phyloP scores from a whole-genome alignment of 179 eudicot genomes.

The Actinidia chinensis region DNA sequence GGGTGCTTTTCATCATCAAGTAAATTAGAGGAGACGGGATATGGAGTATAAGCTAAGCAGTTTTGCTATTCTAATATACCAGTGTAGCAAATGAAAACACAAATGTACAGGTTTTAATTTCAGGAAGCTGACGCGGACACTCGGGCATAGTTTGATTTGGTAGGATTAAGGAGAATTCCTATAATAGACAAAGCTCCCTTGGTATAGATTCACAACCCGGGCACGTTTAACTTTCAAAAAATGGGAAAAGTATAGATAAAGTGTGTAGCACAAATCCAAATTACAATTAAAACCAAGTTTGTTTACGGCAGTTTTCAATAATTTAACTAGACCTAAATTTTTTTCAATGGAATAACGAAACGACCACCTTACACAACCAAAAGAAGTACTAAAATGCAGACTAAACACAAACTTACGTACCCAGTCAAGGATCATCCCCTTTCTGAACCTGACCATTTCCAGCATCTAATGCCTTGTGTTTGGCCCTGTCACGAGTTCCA shows the following conservation, averaged over 20 bases:
- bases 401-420: conserved; percentile 34
- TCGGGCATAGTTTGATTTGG: neutral
- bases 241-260: conserved; percentile 20
- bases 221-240: conserved; percentile 18
- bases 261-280: conserved; percentile 26
- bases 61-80: too few species aligned
- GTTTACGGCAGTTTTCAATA: conserved; percentile 27
- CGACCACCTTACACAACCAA: neutral
- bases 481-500: conserved; percentile 88
- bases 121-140: too few species aligned
- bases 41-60: neutral
- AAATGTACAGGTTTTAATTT: too few species aligned
- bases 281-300: too few species aligned
- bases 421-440: conserved; percentile 86
- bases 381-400: neutral
- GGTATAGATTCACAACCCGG: neutral
- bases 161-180: neutral
- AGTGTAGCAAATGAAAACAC: too few species aligned
- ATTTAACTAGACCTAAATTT: too few species aligned
- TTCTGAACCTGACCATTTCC: conserved; percentile 75
- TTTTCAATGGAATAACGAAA: too few species aligned
- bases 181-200: too few species aligned
- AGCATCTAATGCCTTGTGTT: conserved; percentile 72
- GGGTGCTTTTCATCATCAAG: neutral
- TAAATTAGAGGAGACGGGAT: neutral